Percentiles rank a stretch among this genome's conserved stretches.
phyloP scores from a whole-genome alignment of 148 eudicot genomes.

The Vaccinium darrowii region DNA sequence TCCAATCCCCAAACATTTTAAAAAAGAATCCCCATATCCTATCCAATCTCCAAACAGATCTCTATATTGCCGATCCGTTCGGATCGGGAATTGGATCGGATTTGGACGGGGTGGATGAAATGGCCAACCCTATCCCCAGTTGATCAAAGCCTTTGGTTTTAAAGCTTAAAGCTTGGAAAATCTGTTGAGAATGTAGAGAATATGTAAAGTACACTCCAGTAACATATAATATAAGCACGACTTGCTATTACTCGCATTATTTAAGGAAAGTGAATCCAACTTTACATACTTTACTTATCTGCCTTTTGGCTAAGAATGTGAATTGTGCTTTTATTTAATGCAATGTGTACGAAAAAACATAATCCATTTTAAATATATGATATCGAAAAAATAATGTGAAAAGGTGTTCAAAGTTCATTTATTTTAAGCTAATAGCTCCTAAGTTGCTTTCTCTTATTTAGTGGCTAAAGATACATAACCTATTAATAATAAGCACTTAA shows the following conservation, averaged over 20 bases:
- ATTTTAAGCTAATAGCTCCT: not conserved
- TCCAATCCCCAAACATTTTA: too few species aligned
- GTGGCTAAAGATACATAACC: not conserved
- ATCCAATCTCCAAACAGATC: too few species aligned
- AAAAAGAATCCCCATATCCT: too few species aligned
- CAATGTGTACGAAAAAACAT: not conserved
- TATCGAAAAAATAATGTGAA: not conserved
- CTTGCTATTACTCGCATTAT: not conserved
- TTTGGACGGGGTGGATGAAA: too few species aligned
- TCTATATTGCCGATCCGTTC: too few species aligned
- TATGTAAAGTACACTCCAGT: not conserved
- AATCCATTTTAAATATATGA: not conserved
- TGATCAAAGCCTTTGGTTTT: not conserved
- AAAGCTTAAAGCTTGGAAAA: not conserved
- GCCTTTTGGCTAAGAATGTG: constrained; percentile 7
- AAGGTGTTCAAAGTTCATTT: constrained; percentile 8
- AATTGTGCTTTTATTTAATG: not conserved
- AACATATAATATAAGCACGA: not conserved
- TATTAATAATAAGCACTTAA: not conserved
- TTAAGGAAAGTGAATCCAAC: constrained; percentile 1
- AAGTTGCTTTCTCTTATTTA: not conserved
- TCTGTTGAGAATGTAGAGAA: not conserved
- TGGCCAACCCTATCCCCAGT: too few species aligned
- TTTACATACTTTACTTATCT: not conserved
- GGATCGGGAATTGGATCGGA: too few species aligned